phyloP scores from a whole-genome alignment of 2,329 filamentous ascomycete species.

The Botrytis hyacinthi region DNA sequence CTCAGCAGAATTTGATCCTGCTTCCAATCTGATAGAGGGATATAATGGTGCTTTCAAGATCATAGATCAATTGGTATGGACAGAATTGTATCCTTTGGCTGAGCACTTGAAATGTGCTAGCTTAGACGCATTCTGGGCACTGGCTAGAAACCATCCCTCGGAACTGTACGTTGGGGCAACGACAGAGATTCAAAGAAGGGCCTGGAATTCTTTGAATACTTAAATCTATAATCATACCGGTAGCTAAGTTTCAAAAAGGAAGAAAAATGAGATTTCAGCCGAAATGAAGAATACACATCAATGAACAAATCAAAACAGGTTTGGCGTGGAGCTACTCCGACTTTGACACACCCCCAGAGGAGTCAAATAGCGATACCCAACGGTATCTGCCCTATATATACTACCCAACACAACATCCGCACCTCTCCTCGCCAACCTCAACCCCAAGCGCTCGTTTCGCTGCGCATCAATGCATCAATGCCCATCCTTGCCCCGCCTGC shows the following conservation, averaged over 20 bases:
- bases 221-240: background rate
- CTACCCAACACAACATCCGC: background rate
- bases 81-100: background rate
- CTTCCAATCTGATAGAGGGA: background rate
- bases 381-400: background rate
- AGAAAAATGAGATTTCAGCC: background rate
- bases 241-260: background rate
- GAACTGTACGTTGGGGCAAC: background rate
- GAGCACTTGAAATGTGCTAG: background rate
- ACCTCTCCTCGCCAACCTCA: too few relatives aligned
- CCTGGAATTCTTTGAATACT: background rate
- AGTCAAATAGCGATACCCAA: background rate
- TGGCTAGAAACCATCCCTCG: background rate
- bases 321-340: too few relatives aligned
- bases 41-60: background rate
- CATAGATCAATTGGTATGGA: background rate
- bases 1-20: background rate
- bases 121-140: background rate
- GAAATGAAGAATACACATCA: background rate
- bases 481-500: too few relatives aligned
- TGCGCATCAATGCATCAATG: too few relatives aligned
- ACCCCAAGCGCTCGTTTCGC: too few relatives aligned
- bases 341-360: background rate
- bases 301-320: background rate
- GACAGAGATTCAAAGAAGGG: background rate